phyloP scores from a whole-genome alignment of 2,329 filamentous ascomycete genomes.

The Trichoderma hamatum region DNA sequence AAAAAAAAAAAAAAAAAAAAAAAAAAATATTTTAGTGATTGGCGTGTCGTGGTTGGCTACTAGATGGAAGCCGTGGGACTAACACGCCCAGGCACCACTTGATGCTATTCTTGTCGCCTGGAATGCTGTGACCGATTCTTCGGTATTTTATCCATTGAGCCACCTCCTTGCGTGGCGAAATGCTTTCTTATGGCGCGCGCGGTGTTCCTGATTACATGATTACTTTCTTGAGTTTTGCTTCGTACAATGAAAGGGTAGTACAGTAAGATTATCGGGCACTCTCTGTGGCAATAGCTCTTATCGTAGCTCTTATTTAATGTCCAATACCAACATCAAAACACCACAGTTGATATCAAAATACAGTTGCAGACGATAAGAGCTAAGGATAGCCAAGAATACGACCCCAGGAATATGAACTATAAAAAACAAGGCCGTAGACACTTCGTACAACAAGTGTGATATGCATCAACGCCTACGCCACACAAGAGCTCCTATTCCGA shows the following conservation, averaged over 20 bases:
- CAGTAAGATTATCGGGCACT: conserved; percentile 1
- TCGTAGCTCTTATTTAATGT: background rate
- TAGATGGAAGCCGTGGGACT: background rate
- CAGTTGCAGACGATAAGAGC: background rate
- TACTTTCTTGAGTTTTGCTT: background rate
- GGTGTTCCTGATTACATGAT: background rate
- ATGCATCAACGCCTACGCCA: conserved; percentile 10
- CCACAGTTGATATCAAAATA: background rate
- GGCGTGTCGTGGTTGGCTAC: background rate
- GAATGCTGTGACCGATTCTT: conserved; percentile 4
- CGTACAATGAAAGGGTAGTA: background rate
- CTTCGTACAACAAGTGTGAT: background rate
- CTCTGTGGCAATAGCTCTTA: background rate
- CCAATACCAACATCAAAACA: background rate
- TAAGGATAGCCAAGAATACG: background rate
- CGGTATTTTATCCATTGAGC: background rate
- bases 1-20: no score
- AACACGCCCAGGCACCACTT: background rate
- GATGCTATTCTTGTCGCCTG: conserved; percentile 5
- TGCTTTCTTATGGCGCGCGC: background rate
- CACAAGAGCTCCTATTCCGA: conserved; percentile 8
- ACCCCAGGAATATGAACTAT: background rate
- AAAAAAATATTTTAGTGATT: background rate
- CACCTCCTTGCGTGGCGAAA: background rate
- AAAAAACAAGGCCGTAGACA: background rate